Evolutionary conservation across 441 rosid genomes (phyloP).

Genomic region (Erysimum cheiri): DNA sequence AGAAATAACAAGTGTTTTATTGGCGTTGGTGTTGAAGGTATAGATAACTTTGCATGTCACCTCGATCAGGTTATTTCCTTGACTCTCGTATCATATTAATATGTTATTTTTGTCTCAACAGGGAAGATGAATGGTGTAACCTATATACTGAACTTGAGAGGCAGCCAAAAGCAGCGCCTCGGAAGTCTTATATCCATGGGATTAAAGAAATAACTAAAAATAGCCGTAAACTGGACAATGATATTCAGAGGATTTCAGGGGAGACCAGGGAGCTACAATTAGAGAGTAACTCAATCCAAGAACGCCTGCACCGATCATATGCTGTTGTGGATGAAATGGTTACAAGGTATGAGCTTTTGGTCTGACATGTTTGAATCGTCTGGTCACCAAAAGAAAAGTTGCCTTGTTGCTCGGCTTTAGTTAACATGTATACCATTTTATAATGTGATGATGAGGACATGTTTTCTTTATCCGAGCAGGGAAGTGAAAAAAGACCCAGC

Average conservation of each 20-base stretch:
- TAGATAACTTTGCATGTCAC: constrained; percentile 7
- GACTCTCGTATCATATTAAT: constrained; percentile 20
- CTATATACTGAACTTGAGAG: constrained; percentile 57
- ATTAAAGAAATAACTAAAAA: constrained; percentile 86
- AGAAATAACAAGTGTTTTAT: background rate
- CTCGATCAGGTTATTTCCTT: constrained; percentile 4
- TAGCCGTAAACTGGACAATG: constrained; percentile 80
- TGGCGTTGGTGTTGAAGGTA: constrained; percentile 8
- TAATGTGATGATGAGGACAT: constrained; percentile 13
- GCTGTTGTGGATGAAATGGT: constrained; percentile 80
- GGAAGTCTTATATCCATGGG: constrained; percentile 67
- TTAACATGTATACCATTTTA: background rate
- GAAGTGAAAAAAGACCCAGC: constrained; percentile 77
- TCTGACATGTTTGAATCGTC: constrained; percentile 21
- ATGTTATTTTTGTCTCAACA: constrained; percentile 35
- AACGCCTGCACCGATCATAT: constrained; percentile 80
- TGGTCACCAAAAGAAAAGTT: constrained; percentile 18
- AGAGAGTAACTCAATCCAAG: constrained; percentile 86
- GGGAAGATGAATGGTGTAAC: constrained; percentile 65
- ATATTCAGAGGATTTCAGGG: constrained; percentile 69
- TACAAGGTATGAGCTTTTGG: constrained; percentile 58
- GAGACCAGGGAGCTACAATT: constrained; percentile 88
- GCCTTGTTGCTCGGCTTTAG: constrained; percentile 5
- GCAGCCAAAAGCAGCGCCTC: constrained; percentile 59
- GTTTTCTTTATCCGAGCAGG: constrained; percentile 47